These are phyloP conservation scores for Aspergillus uvarum DNA, from an alignment of 2,329 filamentous ascomycete genomes.

Conservation along the genomic window DNA sequence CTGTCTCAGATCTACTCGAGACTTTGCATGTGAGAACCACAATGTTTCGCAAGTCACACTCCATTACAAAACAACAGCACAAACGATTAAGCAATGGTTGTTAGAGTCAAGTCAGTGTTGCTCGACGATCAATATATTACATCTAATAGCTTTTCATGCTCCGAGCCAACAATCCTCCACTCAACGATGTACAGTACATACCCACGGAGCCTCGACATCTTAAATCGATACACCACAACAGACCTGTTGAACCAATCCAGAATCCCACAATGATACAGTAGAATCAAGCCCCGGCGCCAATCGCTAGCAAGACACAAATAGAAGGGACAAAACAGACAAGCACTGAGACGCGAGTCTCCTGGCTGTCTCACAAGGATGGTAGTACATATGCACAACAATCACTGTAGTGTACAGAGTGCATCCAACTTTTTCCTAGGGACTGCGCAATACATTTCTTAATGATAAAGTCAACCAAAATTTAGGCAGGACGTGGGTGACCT, in stretches of 20 bases:
- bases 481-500: constrained; percentile 21
- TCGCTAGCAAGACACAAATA: constrained; percentile 16
- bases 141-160: neutral
- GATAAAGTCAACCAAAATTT: neutral
- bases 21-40: no score
- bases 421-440: neutral
- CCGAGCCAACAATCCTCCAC: neutral
- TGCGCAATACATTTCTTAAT: neutral
- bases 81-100: neutral
- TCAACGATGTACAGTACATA: neutral
- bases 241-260: neutral
- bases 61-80: no score
- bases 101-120: neutral
- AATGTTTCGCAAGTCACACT: no score
- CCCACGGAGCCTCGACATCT: neutral
- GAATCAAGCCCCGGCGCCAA: constrained; percentile 13
- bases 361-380: neutral
- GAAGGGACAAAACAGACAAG: constrained; percentile 1
- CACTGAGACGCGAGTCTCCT: neutral
- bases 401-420: neutral
- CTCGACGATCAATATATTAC: neutral
- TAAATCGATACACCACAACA: neutral
- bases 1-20: no score
- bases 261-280: constrained; percentile 2
- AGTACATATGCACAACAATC: constrained; percentile 13